These are phyloP conservation scores for Vicia faba DNA, from an alignment of 306 rosid species.

Conservation along the genomic window DNA sequence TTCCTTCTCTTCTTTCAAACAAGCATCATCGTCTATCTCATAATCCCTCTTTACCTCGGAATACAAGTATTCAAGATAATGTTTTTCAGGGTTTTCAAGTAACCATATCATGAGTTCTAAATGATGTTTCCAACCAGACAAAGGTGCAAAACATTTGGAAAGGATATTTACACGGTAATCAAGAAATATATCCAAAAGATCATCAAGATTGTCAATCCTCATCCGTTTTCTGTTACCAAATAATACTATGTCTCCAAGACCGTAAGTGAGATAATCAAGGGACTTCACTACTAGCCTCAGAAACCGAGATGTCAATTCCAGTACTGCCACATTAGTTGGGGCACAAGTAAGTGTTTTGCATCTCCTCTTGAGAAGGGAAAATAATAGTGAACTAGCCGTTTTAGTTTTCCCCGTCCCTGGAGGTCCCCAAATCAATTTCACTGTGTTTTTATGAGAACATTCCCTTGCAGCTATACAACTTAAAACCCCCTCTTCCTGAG, in stretches of 20 bases:
- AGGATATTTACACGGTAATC: constrained; percentile 42
- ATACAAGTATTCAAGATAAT: constrained; percentile 33
- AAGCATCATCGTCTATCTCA: constrained; percentile 24
- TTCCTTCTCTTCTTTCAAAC: constrained; percentile 38
- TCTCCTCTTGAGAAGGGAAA: constrained; percentile 39
- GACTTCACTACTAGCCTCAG: constrained; percentile 41
- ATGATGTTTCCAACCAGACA: constrained; percentile 51
- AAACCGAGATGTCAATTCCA: constrained; percentile 42
- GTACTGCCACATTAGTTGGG: constrained; percentile 50
- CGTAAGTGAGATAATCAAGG: constrained; percentile 43
- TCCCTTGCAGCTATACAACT: constrained; percentile 46
- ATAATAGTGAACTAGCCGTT: constrained; percentile 44
- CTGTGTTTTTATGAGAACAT: constrained; percentile 42
- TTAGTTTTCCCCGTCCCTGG: constrained; percentile 58
- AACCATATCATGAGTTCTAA: constrained; percentile 37
- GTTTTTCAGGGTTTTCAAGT: constrained; percentile 44
- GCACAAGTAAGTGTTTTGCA: constrained; percentile 54
- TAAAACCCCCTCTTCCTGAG: constrained; percentile 48
- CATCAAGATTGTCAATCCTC: constrained; percentile 38
- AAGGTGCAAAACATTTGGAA: constrained; percentile 48
- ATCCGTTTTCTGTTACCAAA: constrained; percentile 43
- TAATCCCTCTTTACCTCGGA: constrained; percentile 32
- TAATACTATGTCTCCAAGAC: constrained; percentile 50
- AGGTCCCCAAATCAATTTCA: constrained; percentile 51
- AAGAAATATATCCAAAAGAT: constrained; percentile 47